Conservation (phyloP, 2,329 filamentous ascomycete species). For the Paradendryphiella salina region DNA sequence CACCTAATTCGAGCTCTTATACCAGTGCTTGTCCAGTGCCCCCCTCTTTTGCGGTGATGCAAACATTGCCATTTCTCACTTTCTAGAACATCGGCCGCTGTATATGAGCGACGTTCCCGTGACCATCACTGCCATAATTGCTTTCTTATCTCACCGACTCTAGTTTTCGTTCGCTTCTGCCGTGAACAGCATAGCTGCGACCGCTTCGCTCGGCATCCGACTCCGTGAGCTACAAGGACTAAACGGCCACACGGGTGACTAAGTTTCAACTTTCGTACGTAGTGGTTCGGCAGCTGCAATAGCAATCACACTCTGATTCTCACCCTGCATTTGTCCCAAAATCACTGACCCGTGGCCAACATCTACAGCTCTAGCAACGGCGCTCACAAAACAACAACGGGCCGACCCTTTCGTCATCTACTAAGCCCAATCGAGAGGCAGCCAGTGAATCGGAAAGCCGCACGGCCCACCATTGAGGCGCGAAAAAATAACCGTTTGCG, state of each 20-base stretch:
- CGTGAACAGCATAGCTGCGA: slow-evolving; percentile 32
- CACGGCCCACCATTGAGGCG: slow-evolving; percentile 22
- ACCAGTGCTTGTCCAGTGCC: slow-evolving; percentile 17
- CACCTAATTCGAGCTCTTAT: slow-evolving; percentile 23
- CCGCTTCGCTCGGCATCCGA: slow-evolving; percentile 30
- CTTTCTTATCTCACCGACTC: slow-evolving; percentile 23
- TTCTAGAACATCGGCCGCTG: slow-evolving; percentile 21
- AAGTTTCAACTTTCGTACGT: slow-evolving; percentile 18
- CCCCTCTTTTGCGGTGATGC: slow-evolving; percentile 24
- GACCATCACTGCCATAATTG: slow-evolving; percentile 31
- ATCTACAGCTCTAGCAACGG: slow-evolving; percentile 13
- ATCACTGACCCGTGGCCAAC: slow-evolving; percentile 8
- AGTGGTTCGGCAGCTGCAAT: slow-evolving; percentile 8
- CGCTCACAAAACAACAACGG: slow-evolving; percentile 32
- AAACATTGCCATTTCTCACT: slow-evolving; percentile 16
- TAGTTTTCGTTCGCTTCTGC: slow-evolving; percentile 12
- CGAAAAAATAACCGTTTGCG: slow-evolving; percentile 30
- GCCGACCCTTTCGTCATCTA: slow-evolving; percentile 43
- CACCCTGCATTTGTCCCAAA: slow-evolving; percentile 7
- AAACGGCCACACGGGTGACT: slow-evolving; percentile 27
- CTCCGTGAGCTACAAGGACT: slow-evolving; percentile 27
- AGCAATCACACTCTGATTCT: slow-evolving; percentile 8
- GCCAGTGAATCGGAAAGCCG: slow-evolving; percentile 29
- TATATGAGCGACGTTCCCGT: slow-evolving; percentile 33
- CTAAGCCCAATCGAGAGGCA: slow-evolving; percentile 28